A percentile compares a stretch with the other conserved stretches of the same genome.
Evolutionary conservation across 257 asterid species (phyloP).

Genomic region (Jasminum sambac): DNA sequence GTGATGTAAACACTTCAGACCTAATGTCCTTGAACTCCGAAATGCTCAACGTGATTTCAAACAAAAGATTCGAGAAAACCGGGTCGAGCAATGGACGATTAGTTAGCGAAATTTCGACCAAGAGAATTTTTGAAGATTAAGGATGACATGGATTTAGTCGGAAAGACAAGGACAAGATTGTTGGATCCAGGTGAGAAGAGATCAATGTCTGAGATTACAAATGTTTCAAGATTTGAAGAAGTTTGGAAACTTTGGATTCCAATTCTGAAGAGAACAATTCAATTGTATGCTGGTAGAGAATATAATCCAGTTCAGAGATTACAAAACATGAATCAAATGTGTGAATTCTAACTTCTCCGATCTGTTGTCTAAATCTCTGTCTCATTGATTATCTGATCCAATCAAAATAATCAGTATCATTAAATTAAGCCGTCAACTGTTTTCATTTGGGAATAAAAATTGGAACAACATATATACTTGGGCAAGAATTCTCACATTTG

Average conservation of each 20-base stretch:
- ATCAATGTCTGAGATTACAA: slow-evolving; percentile 61
- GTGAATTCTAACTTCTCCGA: slow-evolving; percentile 13
- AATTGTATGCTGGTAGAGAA: slow-evolving; percentile 36
- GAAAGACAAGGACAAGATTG: slow-evolving; percentile 13
- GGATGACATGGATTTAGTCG: slow-evolving; percentile 22
- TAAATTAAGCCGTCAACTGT: too few species aligned
- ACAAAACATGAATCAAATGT: slow-evolving; percentile 15
- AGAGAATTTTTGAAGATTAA: slow-evolving; percentile 33
- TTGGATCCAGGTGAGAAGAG: slow-evolving; percentile 34
- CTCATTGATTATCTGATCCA: too few species aligned
- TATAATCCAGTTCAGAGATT: slow-evolving; percentile 24
- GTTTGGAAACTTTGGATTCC: slow-evolving; percentile 45
- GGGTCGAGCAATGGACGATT: slow-evolving; percentile 27
- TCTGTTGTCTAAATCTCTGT: too few species aligned
- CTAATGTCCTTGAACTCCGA: slow-evolving; percentile 54
- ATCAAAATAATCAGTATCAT: too few species aligned
- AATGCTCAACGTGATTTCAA: slow-evolving; percentile 40
- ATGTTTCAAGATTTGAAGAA: slow-evolving; percentile 37
- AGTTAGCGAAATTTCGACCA: slow-evolving; percentile 13
- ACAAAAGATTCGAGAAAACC: slow-evolving; percentile 26
- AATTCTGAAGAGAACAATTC: slow-evolving; percentile 48
- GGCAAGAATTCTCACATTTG: slow-evolving; percentile 24
- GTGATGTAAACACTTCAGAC: slow-evolving; percentile 64
- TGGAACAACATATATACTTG: too few species aligned
- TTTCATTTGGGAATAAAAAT: too few species aligned